Conservation (phyloP, 129 eudicot species). For the Pulicaria dysenterica region DNA sequence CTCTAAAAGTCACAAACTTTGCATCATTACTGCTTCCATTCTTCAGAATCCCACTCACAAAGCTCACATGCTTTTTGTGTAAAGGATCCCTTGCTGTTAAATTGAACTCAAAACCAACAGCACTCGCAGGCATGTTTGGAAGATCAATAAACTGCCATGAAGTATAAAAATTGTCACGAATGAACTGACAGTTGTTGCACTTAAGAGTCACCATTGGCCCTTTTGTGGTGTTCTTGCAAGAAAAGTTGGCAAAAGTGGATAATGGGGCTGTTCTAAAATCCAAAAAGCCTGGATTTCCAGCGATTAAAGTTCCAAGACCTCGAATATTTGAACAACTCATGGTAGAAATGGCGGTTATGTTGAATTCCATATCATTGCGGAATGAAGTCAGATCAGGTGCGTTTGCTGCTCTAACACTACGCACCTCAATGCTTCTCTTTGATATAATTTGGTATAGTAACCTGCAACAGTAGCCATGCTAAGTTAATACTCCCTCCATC, state of each 20-base stretch:
- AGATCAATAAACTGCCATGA: conserved; percentile 92
- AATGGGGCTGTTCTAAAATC: conserved; percentile 52
- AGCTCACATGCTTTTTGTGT: conserved; percentile 55
- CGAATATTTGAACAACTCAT: conserved; percentile 84
- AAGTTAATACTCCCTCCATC: too few species aligned
- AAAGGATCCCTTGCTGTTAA: conserved; percentile 66
- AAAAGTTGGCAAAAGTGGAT: conserved; percentile 63
- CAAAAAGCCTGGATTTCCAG: conserved; percentile 67
- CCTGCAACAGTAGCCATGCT: conserved; percentile 42
- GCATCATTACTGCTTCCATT: conserved; percentile 54
- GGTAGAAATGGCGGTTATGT: conserved; percentile 75
- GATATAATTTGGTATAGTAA: conserved; percentile 78
- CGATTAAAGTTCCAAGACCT: conserved; percentile 58
- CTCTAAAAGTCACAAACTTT: conserved; percentile 70
- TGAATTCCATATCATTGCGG: conserved; percentile 75
- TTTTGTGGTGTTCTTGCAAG: conserved; percentile 72
- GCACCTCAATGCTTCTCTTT: conserved; percentile 78
- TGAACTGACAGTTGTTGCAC: conserved; percentile 64
- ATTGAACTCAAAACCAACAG: conserved; percentile 86
- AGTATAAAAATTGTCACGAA: conserved; percentile 56
- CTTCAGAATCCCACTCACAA: conserved; percentile 73
- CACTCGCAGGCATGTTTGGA: conserved; percentile 75
- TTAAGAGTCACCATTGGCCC: conserved; percentile 70
- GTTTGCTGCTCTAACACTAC: conserved; percentile 75
- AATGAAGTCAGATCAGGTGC: conserved; percentile 73